Conservation (phyloP, 176 grass and related monocot genomes). For the Hyparrhenia diplandra region DNA sequence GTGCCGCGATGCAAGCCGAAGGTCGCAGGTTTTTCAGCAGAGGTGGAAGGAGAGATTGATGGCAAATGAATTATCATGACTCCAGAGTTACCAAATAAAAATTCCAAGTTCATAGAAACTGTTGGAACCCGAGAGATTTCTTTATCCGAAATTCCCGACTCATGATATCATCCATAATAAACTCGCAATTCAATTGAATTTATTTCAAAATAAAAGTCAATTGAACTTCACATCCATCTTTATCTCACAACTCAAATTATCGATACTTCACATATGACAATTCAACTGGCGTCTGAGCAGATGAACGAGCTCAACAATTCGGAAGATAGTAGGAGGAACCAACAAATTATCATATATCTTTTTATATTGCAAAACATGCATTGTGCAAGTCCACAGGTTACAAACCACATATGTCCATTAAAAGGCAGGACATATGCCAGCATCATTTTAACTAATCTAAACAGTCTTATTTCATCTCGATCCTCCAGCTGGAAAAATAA, state of each 20-base stretch:
- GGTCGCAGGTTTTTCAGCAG: not conserved
- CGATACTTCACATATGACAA: not conserved
- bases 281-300: not conserved
- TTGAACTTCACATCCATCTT: not conserved
- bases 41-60: not conserved
- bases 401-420: slow-evolving; percentile 49
- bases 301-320: not conserved
- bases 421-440: slow-evolving; percentile 52
- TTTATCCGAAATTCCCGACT: not conserved
- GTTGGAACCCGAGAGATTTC: not conserved
- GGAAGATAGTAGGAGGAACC: not conserved
- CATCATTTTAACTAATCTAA: slow-evolving; percentile 42
- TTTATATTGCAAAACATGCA: slow-evolving; percentile 36
- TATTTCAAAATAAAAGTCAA: not conserved
- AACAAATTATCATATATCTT: slow-evolving; percentile 35
- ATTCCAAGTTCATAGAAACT: not conserved
- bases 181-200: not conserved
- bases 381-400: slow-evolving; percentile 38
- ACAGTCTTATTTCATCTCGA: slow-evolving; percentile 27
- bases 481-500: slow-evolving; percentile 50
- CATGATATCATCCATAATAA: not conserved
- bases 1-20: not conserved
- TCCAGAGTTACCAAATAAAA: not conserved
- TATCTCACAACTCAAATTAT: not conserved
- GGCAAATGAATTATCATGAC: not conserved